A percentile compares a stretch with the other conserved stretches of the same genome.
These are phyloP conservation scores for Trichomonas gallinae DNA, from an alignment of 208 protist genomes.

Conservation along the genomic window DNA sequence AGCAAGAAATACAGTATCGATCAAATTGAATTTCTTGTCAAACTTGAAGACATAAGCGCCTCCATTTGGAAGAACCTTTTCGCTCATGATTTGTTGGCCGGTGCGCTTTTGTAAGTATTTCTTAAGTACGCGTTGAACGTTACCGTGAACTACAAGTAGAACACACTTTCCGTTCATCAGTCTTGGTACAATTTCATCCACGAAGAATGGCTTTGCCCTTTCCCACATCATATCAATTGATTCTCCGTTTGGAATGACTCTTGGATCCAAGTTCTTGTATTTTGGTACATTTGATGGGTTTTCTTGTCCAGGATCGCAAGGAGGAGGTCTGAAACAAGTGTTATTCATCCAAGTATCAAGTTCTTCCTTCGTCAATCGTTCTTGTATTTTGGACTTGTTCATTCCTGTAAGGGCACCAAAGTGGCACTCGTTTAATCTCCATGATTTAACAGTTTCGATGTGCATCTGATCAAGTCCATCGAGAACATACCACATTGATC, in stretches of 20 bases:
- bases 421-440: constrained; percentile 55
- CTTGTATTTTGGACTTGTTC: constrained; percentile 53
- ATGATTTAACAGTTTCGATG: constrained; percentile 41
- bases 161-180: constrained; percentile 45
- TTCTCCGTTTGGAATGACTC: constrained; percentile 17
- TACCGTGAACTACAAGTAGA: constrained; percentile 52
- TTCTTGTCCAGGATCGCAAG: background rate
- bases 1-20: background rate
- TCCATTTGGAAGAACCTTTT: background rate
- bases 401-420: constrained; percentile 55
- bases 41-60: background rate
- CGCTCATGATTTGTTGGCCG: background rate
- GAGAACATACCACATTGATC: constrained; percentile 40
- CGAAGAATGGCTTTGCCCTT: constrained; percentile 18
- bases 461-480: constrained; percentile 42
- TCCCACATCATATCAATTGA: background rate
- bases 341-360: background rate
- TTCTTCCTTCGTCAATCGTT: constrained; percentile 52
- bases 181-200: constrained; percentile 31
- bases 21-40: background rate
- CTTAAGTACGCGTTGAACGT: constrained; percentile 46
- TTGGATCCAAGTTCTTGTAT: constrained; percentile 3
- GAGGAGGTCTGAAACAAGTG: background rate
- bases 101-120: constrained; percentile 37
- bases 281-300: constrained; percentile 21